phyloP scores from a whole-genome alignment of 768 basidiomycete genomes.

The Boletus rufocinnamomeus region DNA sequence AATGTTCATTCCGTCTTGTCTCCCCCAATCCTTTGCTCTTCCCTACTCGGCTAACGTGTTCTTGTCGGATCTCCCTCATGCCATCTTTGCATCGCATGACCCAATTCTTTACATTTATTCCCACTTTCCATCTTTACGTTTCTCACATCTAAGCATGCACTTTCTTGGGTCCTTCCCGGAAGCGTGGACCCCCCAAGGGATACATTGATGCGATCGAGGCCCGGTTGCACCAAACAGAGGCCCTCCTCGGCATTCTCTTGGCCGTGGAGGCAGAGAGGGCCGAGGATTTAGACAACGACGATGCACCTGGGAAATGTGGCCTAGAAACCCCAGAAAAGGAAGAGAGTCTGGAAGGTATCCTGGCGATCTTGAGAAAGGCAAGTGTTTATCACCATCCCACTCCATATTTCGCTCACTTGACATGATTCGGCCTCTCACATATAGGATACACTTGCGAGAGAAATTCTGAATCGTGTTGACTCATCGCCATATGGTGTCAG shows the following conservation, averaged over 20 bases:
- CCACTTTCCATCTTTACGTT: slow-evolving; percentile 2
- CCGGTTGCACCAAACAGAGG: slow-evolving; percentile 88
- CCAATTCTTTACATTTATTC: slow-evolving; percentile 1
- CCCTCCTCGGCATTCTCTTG: slow-evolving; percentile 80
- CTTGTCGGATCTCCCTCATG: slow-evolving; percentile 5
- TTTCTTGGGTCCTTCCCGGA: slow-evolving; percentile 75
- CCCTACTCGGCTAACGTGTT: slow-evolving; percentile 10
- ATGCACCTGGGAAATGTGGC: slow-evolving; percentile 33
- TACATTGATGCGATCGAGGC: slow-evolving; percentile 96
- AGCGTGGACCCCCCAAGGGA: slow-evolving; percentile 88
- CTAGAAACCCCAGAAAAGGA: slow-evolving; percentile 9
- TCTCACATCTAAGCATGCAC: slow-evolving; percentile 57
- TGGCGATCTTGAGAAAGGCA: slow-evolving; percentile 55
- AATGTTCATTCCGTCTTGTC: slow-evolving; percentile 18
- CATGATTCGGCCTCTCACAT: slow-evolving; percentile 13
- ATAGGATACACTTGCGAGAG: slow-evolving; percentile 75
- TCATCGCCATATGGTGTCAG: slow-evolving; percentile 75
- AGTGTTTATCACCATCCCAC: slow-evolving; percentile 11
- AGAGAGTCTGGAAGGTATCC: slow-evolving; percentile 35
- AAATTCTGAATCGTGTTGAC: slow-evolving; percentile 83
- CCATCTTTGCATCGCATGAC: not conserved
- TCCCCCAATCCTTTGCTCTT: slow-evolving; percentile 7
- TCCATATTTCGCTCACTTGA: not conserved
- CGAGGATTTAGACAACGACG: slow-evolving; percentile 27
- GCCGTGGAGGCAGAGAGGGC: slow-evolving; percentile 39